These are phyloP conservation scores for Verruconis gallopava DNA, from an alignment of 2,329 filamentous ascomycete species.

Conservation along the genomic window DNA sequence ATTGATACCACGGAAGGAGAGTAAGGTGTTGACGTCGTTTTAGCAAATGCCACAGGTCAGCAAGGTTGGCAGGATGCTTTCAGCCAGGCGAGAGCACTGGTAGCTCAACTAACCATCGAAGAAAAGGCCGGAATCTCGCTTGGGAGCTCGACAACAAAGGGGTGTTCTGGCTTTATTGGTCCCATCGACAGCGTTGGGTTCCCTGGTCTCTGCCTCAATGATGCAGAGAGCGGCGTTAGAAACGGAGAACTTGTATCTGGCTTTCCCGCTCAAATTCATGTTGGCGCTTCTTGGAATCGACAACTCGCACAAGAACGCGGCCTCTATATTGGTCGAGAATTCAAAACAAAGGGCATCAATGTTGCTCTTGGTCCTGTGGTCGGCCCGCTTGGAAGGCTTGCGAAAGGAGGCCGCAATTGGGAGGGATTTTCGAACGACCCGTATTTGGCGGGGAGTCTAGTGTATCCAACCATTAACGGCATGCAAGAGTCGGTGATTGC, in stretches of 20 bases:
- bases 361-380: constrained; percentile 31
- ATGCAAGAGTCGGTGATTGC: constrained; percentile 34
- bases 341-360: constrained; percentile 30
- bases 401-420: constrained; percentile 33
- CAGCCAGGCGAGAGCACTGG: neutral
- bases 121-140: neutral
- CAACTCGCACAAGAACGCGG: neutral
- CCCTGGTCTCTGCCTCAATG: neutral
- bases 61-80: neutral
- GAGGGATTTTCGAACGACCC: constrained; percentile 38
- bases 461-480: constrained; percentile 30
- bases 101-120: neutral
- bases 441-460: constrained; percentile 32
- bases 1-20: neutral
- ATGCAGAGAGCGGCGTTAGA: neutral
- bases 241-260: neutral
- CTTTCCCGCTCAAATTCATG: neutral
- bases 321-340: constrained; percentile 20
- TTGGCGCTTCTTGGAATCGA: neutral
- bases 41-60: neutral
- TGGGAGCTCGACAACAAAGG: neutral
- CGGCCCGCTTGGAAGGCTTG: constrained; percentile 26
- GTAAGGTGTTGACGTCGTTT: no score
- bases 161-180: neutral
- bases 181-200: neutral